These are phyloP conservation scores for Ananas comosus DNA, from an alignment of 176 grass and related monocot species.

Conservation along the genomic window DNA sequence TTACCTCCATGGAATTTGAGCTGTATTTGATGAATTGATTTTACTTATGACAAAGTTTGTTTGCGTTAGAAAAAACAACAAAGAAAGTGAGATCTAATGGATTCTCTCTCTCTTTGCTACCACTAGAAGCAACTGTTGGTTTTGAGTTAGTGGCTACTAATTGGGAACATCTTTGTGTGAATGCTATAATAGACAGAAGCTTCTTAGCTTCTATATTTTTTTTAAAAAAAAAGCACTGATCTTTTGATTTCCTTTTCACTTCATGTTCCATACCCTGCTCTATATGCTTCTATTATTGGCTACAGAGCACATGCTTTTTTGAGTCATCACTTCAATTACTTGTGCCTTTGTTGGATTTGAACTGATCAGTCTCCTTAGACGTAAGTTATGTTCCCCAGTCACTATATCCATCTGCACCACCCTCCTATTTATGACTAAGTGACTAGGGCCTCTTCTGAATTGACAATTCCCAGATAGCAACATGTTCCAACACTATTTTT, in stretches of 20 bases:
- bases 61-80: too few species aligned
- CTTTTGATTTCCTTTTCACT: constrained; percentile 12
- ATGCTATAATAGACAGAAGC: constrained; percentile 31
- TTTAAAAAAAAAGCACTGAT: constrained; percentile 29
- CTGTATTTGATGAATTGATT: too few species aligned
- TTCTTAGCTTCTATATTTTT: constrained; percentile 12
- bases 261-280: constrained; percentile 1
- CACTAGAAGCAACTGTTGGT: constrained; percentile 44
- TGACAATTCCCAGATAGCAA: constrained; percentile 41
- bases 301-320: constrained; percentile 48
- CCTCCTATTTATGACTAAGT: constrained; percentile 42
- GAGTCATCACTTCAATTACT: constrained; percentile 29
- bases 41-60: too few species aligned
- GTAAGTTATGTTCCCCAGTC: constrained; percentile 33
- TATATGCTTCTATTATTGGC: constrained; percentile 42
- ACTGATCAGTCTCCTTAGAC: constrained; percentile 42
- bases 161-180: constrained; percentile 29
- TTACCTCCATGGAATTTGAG: too few species aligned
- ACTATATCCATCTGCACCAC: constrained; percentile 28
- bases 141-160: constrained; percentile 42
- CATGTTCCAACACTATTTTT: too few species aligned
- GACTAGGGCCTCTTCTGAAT: constrained; percentile 31
- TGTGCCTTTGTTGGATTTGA: constrained; percentile 37
- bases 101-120: too few species aligned
- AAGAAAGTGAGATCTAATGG: too few species aligned